Conservation (phyloP, 257 asterid genomes). For the Linaria vulgaris region DNA sequence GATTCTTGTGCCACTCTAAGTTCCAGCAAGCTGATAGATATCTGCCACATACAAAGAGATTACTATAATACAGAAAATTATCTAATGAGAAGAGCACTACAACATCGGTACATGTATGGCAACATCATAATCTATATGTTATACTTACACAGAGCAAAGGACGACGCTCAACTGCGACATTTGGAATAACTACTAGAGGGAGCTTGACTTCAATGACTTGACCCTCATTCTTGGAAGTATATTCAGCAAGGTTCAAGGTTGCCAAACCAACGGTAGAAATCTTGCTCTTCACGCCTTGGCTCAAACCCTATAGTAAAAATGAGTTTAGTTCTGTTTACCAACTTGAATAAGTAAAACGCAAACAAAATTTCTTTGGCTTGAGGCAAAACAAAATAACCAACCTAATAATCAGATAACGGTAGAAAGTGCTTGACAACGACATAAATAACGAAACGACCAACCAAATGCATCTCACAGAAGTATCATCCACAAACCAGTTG, state of each 20-base stretch:
- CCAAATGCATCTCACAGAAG: neutral
- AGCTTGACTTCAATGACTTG: slow-evolving; percentile 49
- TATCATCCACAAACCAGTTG: neutral
- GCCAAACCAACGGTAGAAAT: slow-evolving; percentile 56
- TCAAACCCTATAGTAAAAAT: slow-evolving; percentile 41
- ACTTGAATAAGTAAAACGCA: neutral
- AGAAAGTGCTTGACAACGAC: neutral
- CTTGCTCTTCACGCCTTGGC: slow-evolving; percentile 71
- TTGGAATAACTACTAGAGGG: slow-evolving; percentile 55
- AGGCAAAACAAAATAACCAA: neutral
- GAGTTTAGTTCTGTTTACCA: neutral
- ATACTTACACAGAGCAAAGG: slow-evolving; percentile 62
- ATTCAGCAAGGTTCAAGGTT: slow-evolving; percentile 72
- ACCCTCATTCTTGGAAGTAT: slow-evolving; percentile 59
- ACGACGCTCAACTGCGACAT: slow-evolving; percentile 38
- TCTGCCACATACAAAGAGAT: slow-evolving; percentile 40
- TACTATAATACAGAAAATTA: neutral
- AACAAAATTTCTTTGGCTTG: neutral
- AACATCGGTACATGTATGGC: neutral
- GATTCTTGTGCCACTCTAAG: slow-evolving; percentile 16
- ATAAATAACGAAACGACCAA: no score
- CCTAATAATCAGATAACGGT: neutral
- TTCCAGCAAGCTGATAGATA: slow-evolving; percentile 64
- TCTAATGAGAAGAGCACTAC: neutral
- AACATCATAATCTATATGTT: neutral